Base-by-base conservation (phyloP, 2,329 filamentous ascomycete species). In the Aspergillus caelatus region DNA sequence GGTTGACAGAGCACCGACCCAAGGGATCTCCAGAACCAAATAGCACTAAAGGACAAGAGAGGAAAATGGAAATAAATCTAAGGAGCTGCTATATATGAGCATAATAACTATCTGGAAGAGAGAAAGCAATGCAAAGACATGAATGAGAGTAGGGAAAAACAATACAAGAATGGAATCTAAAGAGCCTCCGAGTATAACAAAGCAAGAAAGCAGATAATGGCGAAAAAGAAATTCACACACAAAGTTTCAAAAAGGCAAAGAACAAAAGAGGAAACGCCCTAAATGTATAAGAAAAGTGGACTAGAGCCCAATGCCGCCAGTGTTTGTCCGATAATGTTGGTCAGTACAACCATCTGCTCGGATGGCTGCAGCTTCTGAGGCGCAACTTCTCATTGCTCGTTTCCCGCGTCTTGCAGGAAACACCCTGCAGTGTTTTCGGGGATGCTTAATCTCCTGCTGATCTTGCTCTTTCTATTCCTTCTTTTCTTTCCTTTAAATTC, bases 301-400 rank as follows among this genome's bases (percentile, higher is more conserved):
- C 34, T 55, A 55, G n/a, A 39, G 52, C n/a, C 32, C 34, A 55
- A 55, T 36, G 30, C 52, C 52, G 62, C 59, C 60, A 65, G 66
- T 70, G 67, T 70, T 70, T 70, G 68, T 68, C 63, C 52, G 58
- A 68, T 65, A 57, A 62, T 63, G 62, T 66, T 70, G 64, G 63
- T 48, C 65, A 67, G 69, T 70, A 70, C 69, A 65, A 70, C 69
- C 64, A 58, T 65, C 60, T 56, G 58, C 50, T 57, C 69, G 70
- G 70, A 66, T 67, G 67, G 61, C 69, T 71, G 70, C 70, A 72
- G 67, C 62, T 56, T 60, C 45, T 58, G 21, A 57, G 56, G 57
- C 58, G 50, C 55, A 58, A 39, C 54, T 58, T 63, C 55, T 58
- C 56, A 59, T 48, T 62, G 21, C 53, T 14, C 58, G 10, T 48